These are phyloP conservation scores for Dacryopinax primogenitus DNA, from an alignment of 768 basidiomycete species.

Conservation along the genomic window DNA sequence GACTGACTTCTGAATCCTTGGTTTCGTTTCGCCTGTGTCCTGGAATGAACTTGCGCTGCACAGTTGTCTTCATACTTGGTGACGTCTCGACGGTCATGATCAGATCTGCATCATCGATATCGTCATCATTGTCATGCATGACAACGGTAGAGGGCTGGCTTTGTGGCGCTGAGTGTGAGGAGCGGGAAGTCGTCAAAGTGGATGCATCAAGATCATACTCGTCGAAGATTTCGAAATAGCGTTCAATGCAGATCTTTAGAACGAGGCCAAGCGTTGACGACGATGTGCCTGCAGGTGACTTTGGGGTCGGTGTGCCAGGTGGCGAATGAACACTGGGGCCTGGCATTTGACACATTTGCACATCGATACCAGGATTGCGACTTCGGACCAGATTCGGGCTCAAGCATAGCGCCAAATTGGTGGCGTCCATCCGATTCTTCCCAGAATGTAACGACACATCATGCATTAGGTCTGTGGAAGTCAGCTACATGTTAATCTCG, in stretches of 20 bases:
- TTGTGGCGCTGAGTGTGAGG: background rate
- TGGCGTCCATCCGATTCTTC: conserved; percentile 67
- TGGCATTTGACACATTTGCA: conserved; percentile 52
- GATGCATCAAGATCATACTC: conserved; percentile 28
- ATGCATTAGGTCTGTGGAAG: conserved; percentile 53
- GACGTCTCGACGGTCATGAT: conserved; percentile 2
- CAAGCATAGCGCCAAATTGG: conserved; percentile 68
- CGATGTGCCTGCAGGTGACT: conserved; percentile 27
- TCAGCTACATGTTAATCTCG: background rate
- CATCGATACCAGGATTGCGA: conserved; percentile 53
- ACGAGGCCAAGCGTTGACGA: conserved; percentile 56
- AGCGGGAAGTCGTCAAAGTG: background rate
- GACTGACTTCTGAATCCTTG: background rate
- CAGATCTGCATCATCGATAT: background rate
- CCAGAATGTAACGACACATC: conserved; percentile 58
- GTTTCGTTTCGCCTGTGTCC: conserved; percentile 2
- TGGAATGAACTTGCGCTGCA: background rate
- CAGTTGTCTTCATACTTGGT: background rate
- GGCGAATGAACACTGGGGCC: conserved; percentile 17
- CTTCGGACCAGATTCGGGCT: conserved; percentile 68
- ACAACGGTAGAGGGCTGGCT: background rate
- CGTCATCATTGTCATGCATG: background rate
- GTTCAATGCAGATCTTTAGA: conserved; percentile 63
- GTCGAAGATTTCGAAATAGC: conserved; percentile 78
- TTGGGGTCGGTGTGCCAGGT: conserved; percentile 11